Percentiles rank a stretch among this genome's conserved stretches.
These are phyloP conservation scores for Carex pumila DNA, from an alignment of 176 grass and related monocot species.

Conservation along the genomic window DNA sequence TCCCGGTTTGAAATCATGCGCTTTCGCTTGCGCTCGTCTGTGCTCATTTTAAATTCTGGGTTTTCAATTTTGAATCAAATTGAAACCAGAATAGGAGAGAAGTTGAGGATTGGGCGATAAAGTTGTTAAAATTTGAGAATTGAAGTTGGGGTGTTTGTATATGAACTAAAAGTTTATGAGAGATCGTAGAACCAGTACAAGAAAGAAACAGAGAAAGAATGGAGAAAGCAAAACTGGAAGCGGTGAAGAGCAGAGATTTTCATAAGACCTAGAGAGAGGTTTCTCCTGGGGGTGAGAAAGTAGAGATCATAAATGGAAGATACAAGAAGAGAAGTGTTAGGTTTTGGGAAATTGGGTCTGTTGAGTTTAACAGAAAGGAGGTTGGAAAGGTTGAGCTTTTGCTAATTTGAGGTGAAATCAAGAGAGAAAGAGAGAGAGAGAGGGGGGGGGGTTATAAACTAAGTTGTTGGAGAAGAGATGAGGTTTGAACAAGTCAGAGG, in stretches of 20 bases:
- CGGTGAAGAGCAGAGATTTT: conserved; percentile 18
- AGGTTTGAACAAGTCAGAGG: conserved; percentile 11
- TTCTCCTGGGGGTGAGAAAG: not conserved
- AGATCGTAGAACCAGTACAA: conserved; percentile 27
- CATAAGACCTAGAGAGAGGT: conserved; percentile 3
- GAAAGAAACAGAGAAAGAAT: conserved; percentile 27
- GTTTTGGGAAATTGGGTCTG: not conserved
- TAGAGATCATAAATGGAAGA: not conserved
- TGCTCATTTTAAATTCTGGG: not conserved
- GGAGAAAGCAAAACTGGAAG: conserved; percentile 6
- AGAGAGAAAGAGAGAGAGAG: too few relatives aligned
- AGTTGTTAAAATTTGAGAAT: not conserved
- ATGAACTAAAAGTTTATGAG: conserved; percentile 6
- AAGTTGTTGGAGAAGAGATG: not conserved
- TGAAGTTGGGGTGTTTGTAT: not conserved
- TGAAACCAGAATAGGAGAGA: not conserved
- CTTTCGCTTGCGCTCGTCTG: conserved; percentile 34
- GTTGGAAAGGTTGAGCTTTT: not conserved
- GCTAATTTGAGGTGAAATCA: not conserved
- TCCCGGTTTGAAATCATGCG: conserved; percentile 49
- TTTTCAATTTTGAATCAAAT: not conserved
- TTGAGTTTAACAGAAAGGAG: not conserved
- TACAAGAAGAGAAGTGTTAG: too few relatives aligned
- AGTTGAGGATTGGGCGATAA: not conserved
- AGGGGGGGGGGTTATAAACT: not conserved